Evolutionary conservation across 2,329 filamentous ascomycete species (phyloP), one percentile per base, ranked within the genome.

Genomic region (Xylariaceae sp.): DNA sequence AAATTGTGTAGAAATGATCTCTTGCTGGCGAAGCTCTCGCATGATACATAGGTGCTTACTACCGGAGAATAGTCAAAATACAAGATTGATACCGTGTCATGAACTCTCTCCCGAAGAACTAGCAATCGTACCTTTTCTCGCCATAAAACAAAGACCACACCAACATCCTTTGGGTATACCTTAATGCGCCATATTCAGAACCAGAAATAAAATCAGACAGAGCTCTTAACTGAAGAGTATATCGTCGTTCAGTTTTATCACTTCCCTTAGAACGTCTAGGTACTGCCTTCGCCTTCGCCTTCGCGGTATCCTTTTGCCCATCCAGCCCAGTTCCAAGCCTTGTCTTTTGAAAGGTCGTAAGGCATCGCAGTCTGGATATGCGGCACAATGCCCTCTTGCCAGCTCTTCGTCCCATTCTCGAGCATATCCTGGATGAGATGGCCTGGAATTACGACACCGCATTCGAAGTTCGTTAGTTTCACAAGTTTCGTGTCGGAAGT

Each of bases 381-480:
- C 3, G 67, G 62, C 28, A 69, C 60, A 8, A 68, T 61, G 6
- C 61, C 64, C 1, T 65, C 58, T 34, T 62, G 56, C 67, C 64
- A 69, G 49, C 33, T 55, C 17, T 33, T 37, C 1, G 64, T 67
- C 9, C 60, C 65, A 2, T 56, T 41, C 29, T 69, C 64, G 14
- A 68, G 57, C 1, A 69, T 56, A 3, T 26, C 40, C 2, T 47
- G 17, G 9, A 68, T 34, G 16, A 67, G 36, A 26, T 60, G 11
- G 2, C 67, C 66, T 6, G 66, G 65, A 4, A 67, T 52, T 2
- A 69, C 39, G 9, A 67, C 64, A 16, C 67, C 67, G 36, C 67
- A 69, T 43, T 69, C 66, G 12, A 66, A 66, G 45, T 67, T 68
- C 12, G 53, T 37, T 28, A 58, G 62, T 41, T 65, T 68, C 9